phyloP scores from a whole-genome alignment of 495 filamentous ascomycete species.

The Lasiosphaeris hirsuta region DNA sequence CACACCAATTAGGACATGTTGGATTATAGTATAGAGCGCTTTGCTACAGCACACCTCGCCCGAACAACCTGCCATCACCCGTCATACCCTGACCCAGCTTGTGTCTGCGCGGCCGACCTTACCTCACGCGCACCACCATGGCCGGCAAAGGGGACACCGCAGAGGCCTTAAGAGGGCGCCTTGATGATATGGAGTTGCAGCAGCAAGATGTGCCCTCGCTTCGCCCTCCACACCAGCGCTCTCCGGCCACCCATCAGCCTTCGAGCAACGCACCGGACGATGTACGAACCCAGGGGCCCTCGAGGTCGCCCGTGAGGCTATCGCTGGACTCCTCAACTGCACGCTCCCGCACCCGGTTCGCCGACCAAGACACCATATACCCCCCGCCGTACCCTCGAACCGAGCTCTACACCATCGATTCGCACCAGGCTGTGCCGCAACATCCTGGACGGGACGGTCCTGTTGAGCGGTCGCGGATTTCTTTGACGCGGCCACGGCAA shows the following conservation, averaged over 20 bases:
- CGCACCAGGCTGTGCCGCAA: conserved; percentile 13
- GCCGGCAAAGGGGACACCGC: conserved; percentile 9
- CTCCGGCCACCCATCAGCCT: neutral
- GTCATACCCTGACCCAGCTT: neutral
- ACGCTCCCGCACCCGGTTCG: conserved; percentile 12
- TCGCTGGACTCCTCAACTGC: neutral
- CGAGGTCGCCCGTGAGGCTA: conserved; percentile 9
- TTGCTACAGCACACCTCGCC: neutral
- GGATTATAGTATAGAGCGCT: neutral
- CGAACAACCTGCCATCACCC: neutral
- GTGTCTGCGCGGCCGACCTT: neutral
- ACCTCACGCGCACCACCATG: neutral
- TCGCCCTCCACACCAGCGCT: neutral
- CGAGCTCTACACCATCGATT: conserved; percentile 30
- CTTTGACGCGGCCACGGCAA: conserved; percentile 26
- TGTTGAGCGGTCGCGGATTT: conserved; percentile 17
- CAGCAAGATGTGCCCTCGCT: conserved; percentile 9
- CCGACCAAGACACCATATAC: conserved; percentile 1
- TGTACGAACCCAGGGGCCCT: neutral
- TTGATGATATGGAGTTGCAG: conserved; percentile 27
- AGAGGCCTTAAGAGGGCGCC: conserved; percentile 19
- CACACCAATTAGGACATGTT: conserved; percentile 7
- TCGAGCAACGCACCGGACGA: neutral
- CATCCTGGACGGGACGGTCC: neutral
- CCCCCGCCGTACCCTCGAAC: conserved; percentile 9